These are phyloP conservation scores for Amaranthus tricolor DNA, from an alignment of 179 eudicot species.

Conservation along the genomic window DNA sequence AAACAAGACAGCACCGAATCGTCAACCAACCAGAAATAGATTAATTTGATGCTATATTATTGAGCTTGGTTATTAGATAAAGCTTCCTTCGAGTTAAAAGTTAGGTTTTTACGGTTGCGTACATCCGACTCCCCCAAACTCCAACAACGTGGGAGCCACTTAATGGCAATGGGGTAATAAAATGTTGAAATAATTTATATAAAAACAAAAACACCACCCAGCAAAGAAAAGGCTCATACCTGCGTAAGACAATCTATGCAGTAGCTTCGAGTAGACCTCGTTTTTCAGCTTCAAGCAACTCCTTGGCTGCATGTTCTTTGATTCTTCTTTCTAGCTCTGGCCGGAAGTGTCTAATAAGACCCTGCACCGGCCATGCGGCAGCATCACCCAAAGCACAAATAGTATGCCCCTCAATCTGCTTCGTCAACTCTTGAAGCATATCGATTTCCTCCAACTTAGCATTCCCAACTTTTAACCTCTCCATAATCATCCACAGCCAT, in stretches of 20 bases:
- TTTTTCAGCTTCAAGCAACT: conserved; percentile 56
- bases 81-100: too few species aligned
- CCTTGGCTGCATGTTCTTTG: conserved; percentile 78
- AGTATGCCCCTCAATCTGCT: conserved; percentile 98
- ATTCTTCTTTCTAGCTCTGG: conserved; percentile 96
- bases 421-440: conserved; percentile 96
- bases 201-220: neutral
- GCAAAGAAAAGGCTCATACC: conserved; percentile 34
- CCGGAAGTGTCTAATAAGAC: conserved; percentile 93
- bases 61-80: neutral
- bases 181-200: neutral
- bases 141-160: too few species aligned
- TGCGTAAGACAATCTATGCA: conserved; percentile 45
- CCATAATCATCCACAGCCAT: conserved; percentile 98
- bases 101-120: too few species aligned
- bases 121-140: too few species aligned
- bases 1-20: neutral
- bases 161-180: neutral
- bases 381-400: conserved; percentile 98
- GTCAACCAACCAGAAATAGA: neutral
- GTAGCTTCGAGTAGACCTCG: conserved; percentile 69
- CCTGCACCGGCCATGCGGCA: conserved; percentile 99
- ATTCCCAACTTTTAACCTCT: conserved; percentile 86
- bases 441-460: conserved; percentile 96
- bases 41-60: neutral